phyloP scores from a whole-genome alignment of 73 alveolate genomes.

The Diophrys sp. region DNA sequence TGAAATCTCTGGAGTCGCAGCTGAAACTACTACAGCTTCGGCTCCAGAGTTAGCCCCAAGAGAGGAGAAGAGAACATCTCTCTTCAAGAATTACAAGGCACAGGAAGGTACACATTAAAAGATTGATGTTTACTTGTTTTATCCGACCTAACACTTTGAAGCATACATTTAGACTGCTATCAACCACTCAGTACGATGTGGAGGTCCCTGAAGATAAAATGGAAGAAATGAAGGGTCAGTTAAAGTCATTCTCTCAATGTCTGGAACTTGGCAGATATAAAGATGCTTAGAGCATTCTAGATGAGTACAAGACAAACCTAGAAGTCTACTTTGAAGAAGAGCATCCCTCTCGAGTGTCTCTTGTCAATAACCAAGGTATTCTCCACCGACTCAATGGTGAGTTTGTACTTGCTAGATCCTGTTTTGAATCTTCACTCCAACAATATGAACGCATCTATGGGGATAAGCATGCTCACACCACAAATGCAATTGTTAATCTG shows the following conservation, averaged over 20 bases:
- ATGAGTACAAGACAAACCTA: neutral
- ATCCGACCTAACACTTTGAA: too few species aligned
- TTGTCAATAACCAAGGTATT: neutral
- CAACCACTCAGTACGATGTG: too few species aligned
- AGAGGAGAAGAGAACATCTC: too few species aligned
- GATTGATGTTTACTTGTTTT: too few species aligned
- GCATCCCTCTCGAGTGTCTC: neutral
- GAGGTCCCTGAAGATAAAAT: neutral
- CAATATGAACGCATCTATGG: neutral
- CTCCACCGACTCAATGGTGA: neutral
- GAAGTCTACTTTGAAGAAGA: neutral
- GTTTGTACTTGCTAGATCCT: neutral
- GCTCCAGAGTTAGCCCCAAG: too few species aligned
- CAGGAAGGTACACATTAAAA: too few species aligned
- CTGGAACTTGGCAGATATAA: neutral
- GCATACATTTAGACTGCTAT: too few species aligned
- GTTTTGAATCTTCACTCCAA: neutral
- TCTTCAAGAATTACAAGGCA: too few species aligned
- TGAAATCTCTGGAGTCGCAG: too few species aligned
- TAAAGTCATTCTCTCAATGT: neutral
- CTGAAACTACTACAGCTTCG: too few species aligned
- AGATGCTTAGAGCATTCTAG: neutral
- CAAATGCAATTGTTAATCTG: slow-evolving; percentile 7
- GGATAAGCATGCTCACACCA: neutral
- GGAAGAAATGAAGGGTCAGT: neutral